These are phyloP conservation scores for Phaffia australis DNA, from an alignment of 768 basidiomycete species.

Conservation along the genomic window DNA sequence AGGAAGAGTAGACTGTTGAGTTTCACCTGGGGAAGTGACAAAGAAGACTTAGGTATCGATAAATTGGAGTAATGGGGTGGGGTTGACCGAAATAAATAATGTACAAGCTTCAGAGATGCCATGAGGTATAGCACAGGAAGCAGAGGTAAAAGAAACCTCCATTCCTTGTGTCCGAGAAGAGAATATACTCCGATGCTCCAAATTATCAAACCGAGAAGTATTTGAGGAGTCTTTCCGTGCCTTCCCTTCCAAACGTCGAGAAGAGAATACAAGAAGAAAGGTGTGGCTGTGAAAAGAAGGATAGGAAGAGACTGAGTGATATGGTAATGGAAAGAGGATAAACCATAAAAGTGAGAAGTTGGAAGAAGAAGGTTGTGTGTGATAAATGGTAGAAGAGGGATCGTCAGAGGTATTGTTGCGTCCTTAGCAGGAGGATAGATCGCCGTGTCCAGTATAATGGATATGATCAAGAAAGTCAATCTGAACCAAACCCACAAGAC, in stretches of 20 bases:
- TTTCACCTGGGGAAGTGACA: constrained; percentile 24
- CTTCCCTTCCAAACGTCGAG: constrained; percentile 28
- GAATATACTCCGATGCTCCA: constrained; percentile 68
- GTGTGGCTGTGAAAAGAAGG: constrained; percentile 59
- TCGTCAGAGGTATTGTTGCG: constrained; percentile 44
- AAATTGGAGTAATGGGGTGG: not conserved
- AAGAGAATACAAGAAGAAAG: constrained; percentile 45
- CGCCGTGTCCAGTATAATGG: constrained; percentile 49
- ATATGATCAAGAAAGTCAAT: constrained; percentile 27
- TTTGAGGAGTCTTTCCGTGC: constrained; percentile 20
- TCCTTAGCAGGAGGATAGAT: constrained; percentile 17
- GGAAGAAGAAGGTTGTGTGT: constrained; percentile 62
- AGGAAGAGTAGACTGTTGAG: constrained; percentile 35
- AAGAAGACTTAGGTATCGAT: constrained; percentile 4
- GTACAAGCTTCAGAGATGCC: constrained; percentile 42
- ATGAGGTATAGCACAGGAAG: constrained; percentile 73
- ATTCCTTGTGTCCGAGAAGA: constrained; percentile 83
- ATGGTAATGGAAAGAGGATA: constrained; percentile 79
- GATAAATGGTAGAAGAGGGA: constrained; percentile 75
- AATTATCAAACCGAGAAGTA: constrained; percentile 45
- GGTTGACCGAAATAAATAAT: not conserved
- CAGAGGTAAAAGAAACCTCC: constrained; percentile 88
- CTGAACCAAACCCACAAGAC: constrained; percentile 19
- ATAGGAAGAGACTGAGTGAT: constrained; percentile 74
- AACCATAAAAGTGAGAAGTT: constrained; percentile 86